A percentile compares a stretch with the other conserved stretches of the same genome.
Conservation (phyloP, 352 stramenopile species). For the Pelagophyceae sp. region DNA sequence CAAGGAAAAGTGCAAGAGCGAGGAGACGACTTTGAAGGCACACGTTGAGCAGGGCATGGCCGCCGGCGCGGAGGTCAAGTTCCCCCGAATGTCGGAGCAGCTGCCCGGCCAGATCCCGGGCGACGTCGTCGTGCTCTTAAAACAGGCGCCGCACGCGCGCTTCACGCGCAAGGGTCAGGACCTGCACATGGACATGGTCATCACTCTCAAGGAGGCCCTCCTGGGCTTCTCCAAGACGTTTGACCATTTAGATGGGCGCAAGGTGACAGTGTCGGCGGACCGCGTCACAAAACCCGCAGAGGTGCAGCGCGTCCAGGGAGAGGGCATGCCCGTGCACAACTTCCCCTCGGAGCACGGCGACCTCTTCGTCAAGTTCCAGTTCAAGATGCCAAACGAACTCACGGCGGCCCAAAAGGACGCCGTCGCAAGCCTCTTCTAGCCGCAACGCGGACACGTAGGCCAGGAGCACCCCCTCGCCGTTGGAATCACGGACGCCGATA, state of each 20-base stretch:
- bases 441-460: conserved; percentile 15
- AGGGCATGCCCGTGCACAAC: conserved; percentile 79
- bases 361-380: conserved; percentile 75
- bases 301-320: conserved; percentile 54
- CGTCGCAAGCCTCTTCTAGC: conserved; percentile 45
- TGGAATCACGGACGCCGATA: background rate
- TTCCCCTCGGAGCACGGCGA: conserved; percentile 60
- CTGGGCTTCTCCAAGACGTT: conserved; percentile 73
- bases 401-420: conserved; percentile 59
- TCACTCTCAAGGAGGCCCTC: conserved; percentile 78
- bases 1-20: conserved; percentile 72
- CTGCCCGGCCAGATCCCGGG: conserved; percentile 68
- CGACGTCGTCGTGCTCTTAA: conserved; percentile 72
- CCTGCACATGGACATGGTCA: conserved; percentile 78
- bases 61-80: conserved; percentile 70
- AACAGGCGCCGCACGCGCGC: conserved; percentile 64
- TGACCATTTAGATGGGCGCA: conserved; percentile 71
- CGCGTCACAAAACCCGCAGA: conserved; percentile 69
- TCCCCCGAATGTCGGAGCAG: conserved; percentile 65
- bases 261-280: conserved; percentile 58
- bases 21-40: conserved; percentile 73
- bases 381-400: conserved; percentile 68
- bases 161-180: conserved; percentile 78
- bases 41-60: conserved; percentile 75
- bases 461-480: background rate